phyloP scores from a whole-genome alignment of 345 rosid species.

The Arabidopsis arenosa region DNA sequence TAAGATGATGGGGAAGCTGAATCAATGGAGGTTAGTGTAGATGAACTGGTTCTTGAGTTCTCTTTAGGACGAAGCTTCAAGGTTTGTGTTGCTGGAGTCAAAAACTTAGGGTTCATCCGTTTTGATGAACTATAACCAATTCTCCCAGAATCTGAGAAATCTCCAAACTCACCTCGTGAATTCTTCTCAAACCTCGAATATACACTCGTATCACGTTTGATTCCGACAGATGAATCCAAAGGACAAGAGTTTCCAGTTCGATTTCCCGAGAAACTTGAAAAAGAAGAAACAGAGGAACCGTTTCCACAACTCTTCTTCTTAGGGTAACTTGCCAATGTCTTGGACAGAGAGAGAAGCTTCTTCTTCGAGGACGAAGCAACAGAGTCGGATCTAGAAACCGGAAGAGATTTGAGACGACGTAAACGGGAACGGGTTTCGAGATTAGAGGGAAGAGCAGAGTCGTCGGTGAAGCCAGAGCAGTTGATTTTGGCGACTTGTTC shows the following conservation, averaged over 20 bases:
- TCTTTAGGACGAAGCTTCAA: conserved; percentile 21
- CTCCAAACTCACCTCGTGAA: not conserved
- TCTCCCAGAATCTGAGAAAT: not conserved
- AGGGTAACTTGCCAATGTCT: conserved; percentile 22
- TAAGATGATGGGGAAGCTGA: conserved; percentile 20
- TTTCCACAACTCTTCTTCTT: not conserved
- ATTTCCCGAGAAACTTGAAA: not conserved
- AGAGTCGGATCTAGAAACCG: conserved; percentile 44
- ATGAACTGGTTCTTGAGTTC: conserved; percentile 33
- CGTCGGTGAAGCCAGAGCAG: conserved; percentile 52
- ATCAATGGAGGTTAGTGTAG: conserved; percentile 28
- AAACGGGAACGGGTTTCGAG: too few species aligned
- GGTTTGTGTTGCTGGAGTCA: conserved; percentile 17
- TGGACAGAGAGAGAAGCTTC: conserved; percentile 27
- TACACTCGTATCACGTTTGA: not conserved
- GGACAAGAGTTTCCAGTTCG: conserved; percentile 13
- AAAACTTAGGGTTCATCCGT: too few species aligned
- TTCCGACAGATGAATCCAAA: conserved; percentile 10
- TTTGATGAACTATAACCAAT: conserved; percentile 16
- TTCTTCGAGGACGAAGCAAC: conserved; percentile 13
- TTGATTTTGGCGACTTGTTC: conserved; percentile 78
- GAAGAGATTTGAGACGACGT: too few species aligned
- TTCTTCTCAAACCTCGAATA: conserved; percentile 19
- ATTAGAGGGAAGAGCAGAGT: conserved; percentile 60
- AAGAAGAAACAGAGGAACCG: conserved; percentile 8